Evolutionary conservation across 2,329 filamentous ascomycete genomes (phyloP), one percentile per base, ranked within the genome.

Genomic region (Fusarium ambrosium): DNA sequence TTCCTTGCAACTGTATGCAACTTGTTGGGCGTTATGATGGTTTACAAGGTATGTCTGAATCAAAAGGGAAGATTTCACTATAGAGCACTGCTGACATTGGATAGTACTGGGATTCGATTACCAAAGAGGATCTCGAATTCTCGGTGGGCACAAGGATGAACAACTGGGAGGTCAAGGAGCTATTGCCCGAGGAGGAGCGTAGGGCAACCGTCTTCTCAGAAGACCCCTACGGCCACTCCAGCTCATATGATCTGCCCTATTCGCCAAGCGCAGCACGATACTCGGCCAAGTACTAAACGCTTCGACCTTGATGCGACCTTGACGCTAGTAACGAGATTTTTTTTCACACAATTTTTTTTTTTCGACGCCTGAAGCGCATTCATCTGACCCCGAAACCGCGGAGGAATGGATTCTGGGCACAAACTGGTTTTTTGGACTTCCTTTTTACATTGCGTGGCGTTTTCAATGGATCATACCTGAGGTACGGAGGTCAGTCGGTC

Each of bases 21-120:
- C 81, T 85, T 99, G 53, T 87, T 99, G 51, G 95, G 92, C 14
- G 96, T 99, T 71, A 99, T 99, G 97, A 99, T 98, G 97, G 92
- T 99, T 41, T 99, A 99, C 89, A 99, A 99, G 93, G 95, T 89
- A 84, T 63, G 84, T 79, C 22, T 22, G 39, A 32, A 16, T 27
- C 24, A 10, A 62, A 4, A 3, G 45, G 39, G 10, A 58, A 53
- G 16, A 11, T 29, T 27, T 27, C 8, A 20, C 20, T 14, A 6
- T n/a, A 10, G 29, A 37, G 8, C 2, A 45, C 67, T 58, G 29
- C 65, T 74, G 70, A 75, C 41, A 61, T 61, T 53, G 16, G 14
- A n/a, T 6, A 77, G 95, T 99, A 97, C 87, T 99, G 97, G 97
- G 97, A 99, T 82, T 98, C 95, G 18, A 99, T 99, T 83, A 99